Conservation (phyloP, 306 rosid species). For the Dalbergia cultrata region DNA sequence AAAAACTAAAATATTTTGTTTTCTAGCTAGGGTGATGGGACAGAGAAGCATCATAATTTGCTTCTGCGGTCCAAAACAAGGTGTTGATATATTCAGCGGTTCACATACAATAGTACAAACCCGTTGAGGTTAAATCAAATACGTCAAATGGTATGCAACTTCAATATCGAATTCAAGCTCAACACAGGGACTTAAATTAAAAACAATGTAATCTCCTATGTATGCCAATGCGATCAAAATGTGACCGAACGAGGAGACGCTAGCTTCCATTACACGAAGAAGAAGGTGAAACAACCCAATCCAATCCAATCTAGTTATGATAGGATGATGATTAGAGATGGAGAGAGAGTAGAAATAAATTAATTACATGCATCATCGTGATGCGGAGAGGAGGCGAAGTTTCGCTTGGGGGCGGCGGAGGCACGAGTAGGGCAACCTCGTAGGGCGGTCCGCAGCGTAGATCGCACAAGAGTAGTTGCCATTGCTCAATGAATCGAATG, state of each 20-base stretch:
- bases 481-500: slow-evolving; percentile 34
- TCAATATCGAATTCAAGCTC: no score
- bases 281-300: slow-evolving; percentile 38
- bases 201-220: neutral
- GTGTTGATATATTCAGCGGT: slow-evolving; percentile 40
- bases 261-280: neutral
- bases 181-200: neutral
- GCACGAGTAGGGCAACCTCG: slow-evolving; percentile 57
- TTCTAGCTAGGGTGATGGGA: neutral
- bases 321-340: slow-evolving; percentile 13
- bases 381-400: slow-evolving; percentile 68
- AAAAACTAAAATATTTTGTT: neutral
- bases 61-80: neutral
- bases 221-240: neutral
- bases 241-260: neutral
- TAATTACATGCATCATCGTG: slow-evolving; percentile 77
- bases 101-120: neutral
- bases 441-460: slow-evolving; percentile 72
- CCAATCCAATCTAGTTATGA: neutral
- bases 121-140: slow-evolving; percentile 6
- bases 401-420: slow-evolving; percentile 64
- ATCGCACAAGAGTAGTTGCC: slow-evolving; percentile 82
- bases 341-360: slow-evolving; percentile 26
- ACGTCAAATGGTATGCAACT: neutral
- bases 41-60: neutral